Evolutionary conservation across 805 yeast species (phyloP), one percentile per base, ranked within the genome.

Genomic region (Candida parachauliodes): DNA sequence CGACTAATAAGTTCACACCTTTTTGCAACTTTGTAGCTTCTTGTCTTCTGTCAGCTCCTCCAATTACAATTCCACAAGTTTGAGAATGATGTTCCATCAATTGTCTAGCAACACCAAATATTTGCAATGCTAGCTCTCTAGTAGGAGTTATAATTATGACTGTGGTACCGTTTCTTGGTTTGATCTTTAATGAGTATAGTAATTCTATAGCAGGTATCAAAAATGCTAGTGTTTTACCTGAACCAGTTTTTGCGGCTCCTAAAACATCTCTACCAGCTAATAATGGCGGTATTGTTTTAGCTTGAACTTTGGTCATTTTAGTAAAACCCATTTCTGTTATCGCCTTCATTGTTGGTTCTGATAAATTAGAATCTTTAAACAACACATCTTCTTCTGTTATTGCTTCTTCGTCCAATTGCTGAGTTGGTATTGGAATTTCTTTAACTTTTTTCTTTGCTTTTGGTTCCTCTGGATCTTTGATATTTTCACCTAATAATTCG

Each of bases 171-270:
- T 93, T 94, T 70, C 98, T 79, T 39, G 98, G 98, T 65, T 91
- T 93, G 71, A 89, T 93, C 59, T 84, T 88, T 53, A 93, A 74
- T 12, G 95, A 81, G 57, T 89, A 84, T 39, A 93, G 72, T 67
- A 88, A 68, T 65, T 93, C 98, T 47, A 93, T 83, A 22, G 98
- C 98, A 10, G 99, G 99, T 43, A 93, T 76, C 54, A 93, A 70
- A 52, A 93, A 93, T 8, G 99, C 98, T 44, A 94, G 68, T 0
- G 99, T 93, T 68, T 93, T 93, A 59, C 99, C 99, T 1, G 97
- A 88, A 38, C 99, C 99, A 2, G 99, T 93, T 67, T 89, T 91
- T 40, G 99, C 99, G n/a, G 98, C 98, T 49, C 98, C 99, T 38
- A 93, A 73, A 15, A 94, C 98, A 64, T 93, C 99, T 51, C 91